These are phyloP conservation scores for Arachnomyces sp. DNA, from an alignment of 2,329 filamentous ascomycete genomes.

Conservation along the genomic window DNA sequence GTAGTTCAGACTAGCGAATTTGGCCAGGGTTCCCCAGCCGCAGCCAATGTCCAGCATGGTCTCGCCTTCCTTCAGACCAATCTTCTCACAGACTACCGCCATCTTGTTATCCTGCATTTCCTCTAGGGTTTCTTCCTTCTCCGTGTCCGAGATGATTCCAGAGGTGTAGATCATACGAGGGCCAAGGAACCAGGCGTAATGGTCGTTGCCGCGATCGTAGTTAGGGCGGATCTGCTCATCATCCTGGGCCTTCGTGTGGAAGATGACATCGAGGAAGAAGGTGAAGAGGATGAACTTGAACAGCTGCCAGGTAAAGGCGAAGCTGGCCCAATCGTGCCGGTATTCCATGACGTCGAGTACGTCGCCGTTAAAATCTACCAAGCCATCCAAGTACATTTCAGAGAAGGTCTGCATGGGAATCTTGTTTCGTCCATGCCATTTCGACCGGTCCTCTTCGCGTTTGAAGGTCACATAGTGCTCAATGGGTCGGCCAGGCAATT, in stretches of 20 bases:
- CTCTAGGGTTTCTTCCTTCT: constrained; percentile 83
- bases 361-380: constrained; percentile 94
- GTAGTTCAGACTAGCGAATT: constrained; percentile 88
- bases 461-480: constrained; percentile 67
- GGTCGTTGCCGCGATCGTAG: constrained; percentile 96
- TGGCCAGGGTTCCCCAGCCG: constrained; percentile 93
- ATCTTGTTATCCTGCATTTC: constrained; percentile 98
- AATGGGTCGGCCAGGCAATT: constrained; percentile 74
- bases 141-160: constrained; percentile 82
- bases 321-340: constrained; percentile 94
- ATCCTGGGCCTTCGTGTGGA: constrained; percentile 88
- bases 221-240: constrained; percentile 97
- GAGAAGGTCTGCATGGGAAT: constrained; percentile 71
- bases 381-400: constrained; percentile 94
- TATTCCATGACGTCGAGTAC: constrained; percentile 83
- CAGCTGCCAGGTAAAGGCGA: constrained; percentile 76
- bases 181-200: constrained; percentile 97
- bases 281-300: constrained; percentile 83
- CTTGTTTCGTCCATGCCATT: constrained; percentile 44
- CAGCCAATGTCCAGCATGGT: constrained; percentile 89
- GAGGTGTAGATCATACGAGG: constrained; percentile 99
- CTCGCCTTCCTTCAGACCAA: constrained; percentile 73
- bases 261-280: constrained; percentile 82
- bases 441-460: constrained; percentile 38
- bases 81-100: constrained; percentile 91